Evolutionary conservation across 73 alveolate species (phyloP), one percentile per base, ranked within the genome.

Genomic region (Stentor roeselii): DNA sequence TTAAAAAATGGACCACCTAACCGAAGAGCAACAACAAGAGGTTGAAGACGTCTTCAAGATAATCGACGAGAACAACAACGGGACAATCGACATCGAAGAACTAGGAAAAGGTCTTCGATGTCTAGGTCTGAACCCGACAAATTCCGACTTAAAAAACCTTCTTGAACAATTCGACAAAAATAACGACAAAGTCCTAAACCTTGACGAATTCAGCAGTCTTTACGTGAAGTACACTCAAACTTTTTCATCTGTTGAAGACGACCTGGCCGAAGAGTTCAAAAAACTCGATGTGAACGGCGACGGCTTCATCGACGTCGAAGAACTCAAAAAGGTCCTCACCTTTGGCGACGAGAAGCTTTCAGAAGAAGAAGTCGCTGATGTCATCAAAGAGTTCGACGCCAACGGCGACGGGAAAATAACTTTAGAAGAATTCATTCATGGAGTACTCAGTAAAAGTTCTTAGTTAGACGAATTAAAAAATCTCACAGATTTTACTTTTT

Each of bases 61-160:
- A 21, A 15, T 67, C 14, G 80, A 67, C 34, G 1, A 67, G 27
- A 67, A 67, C 41, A 0, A 34, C 21, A 67, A 67, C 80, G 0
- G 34, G 0, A 2, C 42, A 32, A 67, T 67, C n/a, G 80, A 67
- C 11, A 21, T 2, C 34, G 11, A 21, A 67, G 80, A 67, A 2
- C 80, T 67, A 0, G 80, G 80, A 1, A 67, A n/a, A 30, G 80
- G 80, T 30, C 37, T 67, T 21, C 21, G 80, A 67, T 15, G 50
- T 0, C 80, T 67, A 27, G 80, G 80, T 32, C 34, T 67, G 41
- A 67, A 67, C 37, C 80, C 80, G 34, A 67, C 50, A 30, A 32
- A 30, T 14, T 15, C 50, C 0, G 80, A 67, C 1, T 15, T 67
- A 14, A 21, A 32, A 32, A 1, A n/a, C 0, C 37, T 67, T 1